Conservation (phyloP, 2,329 filamentous ascomycete genomes). For the Fusarium sacchari region DNA sequence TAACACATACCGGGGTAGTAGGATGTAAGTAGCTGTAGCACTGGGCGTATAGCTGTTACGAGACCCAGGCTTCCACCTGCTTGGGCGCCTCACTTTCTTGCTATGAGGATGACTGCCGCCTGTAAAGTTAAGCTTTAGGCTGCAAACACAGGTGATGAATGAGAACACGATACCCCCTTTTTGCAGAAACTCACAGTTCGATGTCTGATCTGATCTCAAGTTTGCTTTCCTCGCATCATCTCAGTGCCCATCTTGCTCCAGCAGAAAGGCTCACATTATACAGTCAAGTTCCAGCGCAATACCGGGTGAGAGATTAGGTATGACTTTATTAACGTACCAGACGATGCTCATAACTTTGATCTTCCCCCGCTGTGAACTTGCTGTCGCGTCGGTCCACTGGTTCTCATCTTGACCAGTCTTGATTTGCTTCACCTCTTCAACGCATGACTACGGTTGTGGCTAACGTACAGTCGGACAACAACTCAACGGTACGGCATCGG, state of each 20-base stretch:
- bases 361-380: not conserved
- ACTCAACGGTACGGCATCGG: not conserved
- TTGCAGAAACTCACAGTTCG: not conserved
- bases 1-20: not conserved
- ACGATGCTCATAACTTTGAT: too few species aligned
- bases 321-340: too few species aligned
- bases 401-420: not conserved
- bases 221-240: not conserved
- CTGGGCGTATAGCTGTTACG: not conserved
- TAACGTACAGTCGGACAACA: not conserved
- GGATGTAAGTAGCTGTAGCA: not conserved
- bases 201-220: not conserved
- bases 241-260: not conserved
- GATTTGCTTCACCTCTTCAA: not conserved
- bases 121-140: too few species aligned
- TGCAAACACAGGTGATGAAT: too few species aligned
- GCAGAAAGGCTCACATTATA: not conserved
- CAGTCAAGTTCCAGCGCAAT: not conserved
- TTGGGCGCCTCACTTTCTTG: not conserved
- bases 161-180: not conserved
- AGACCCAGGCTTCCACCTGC: not conserved
- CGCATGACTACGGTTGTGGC: not conserved
- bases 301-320: too few species aligned
- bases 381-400: not conserved
- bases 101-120: too few species aligned